Evolutionary conservation across 2,329 filamentous ascomycete species (phyloP), one percentile per base, ranked within the genome.

Genomic region (Fusarium guadeloupense): DNA sequence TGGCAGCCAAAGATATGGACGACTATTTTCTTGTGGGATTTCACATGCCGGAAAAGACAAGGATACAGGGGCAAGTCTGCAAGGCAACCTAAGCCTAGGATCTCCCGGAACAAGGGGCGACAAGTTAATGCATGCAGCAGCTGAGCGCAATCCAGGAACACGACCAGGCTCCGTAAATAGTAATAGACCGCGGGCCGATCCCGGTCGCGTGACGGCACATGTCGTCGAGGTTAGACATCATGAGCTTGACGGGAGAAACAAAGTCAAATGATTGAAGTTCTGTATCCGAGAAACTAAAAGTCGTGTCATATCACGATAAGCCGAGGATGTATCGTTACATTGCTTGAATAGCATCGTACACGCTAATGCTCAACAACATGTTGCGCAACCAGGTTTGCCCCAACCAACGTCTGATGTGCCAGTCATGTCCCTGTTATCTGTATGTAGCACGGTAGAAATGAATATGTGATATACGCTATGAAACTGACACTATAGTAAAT

Each of bases 351-450:
- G 21, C 33, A 33, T 54, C 26, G 3, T 3, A 25, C 39, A 42
- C 56, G 56, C 66, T 68, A 66, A 58, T 8, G 47, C 66, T 57
- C 67, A 69, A 68, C 67, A 62, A 66, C 51, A 48, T 37, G 45
- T 53, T 25, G 35, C 50, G 45, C 34, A 38, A 19, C 44, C 44
- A 46, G 39, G 38, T 53, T 67, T 66, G 47, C 57, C 66, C 67
- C 67, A 69, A 69, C 66, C 47, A 54, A 58, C 26, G 20, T 16
- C 9, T 34, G 16, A 41, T 54, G 25, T 26, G 46, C 60, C 52
- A 64, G 30, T 41, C 42, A 16, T 33, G 51, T 50, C 44, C 56
- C 61, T 41, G 61, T 54, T 44, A 54, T 42, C 52, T 51, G 30
- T 30, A 9, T 17, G 28, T 5, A 30, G 20, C 3, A n/a, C 31